A percentile compares a stretch with the other conserved stretches of the same genome.
These are phyloP conservation scores for Fusarium avenaceum DNA, from an alignment of 2,329 filamentous ascomycete genomes.

Conservation along the genomic window DNA sequence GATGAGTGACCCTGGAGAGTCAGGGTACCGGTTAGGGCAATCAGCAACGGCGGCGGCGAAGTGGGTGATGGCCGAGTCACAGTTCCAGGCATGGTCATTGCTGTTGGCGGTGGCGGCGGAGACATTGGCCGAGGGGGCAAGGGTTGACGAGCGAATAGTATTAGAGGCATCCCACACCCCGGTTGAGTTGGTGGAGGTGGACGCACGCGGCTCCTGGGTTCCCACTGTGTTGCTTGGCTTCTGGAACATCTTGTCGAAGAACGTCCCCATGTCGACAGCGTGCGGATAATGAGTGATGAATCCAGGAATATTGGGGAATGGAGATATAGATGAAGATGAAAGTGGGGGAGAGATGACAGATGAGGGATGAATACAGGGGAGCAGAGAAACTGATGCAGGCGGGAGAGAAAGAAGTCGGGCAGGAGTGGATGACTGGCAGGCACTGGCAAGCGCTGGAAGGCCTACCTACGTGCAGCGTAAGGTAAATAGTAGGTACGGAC, in stretches of 20 bases:
- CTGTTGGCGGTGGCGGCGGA: constrained; percentile 47
- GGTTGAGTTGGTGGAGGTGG: constrained; percentile 39
- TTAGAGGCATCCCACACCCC: constrained; percentile 34
- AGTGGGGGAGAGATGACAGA: neutral
- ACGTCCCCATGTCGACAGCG: constrained; percentile 15
- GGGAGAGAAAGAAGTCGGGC: neutral
- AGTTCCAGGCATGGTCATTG: constrained; percentile 36
- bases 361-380: neutral
- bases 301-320: constrained; percentile 4
- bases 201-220: constrained; percentile 42
- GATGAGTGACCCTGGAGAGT: constrained; percentile 53
- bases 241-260: constrained; percentile 37
- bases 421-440: constrained; percentile 7
- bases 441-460: neutral
- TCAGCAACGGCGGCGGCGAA: constrained; percentile 46
- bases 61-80: constrained; percentile 46
- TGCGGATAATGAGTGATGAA: constrained; percentile 11
- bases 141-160: constrained; percentile 38
- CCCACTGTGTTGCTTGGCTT: constrained; percentile 45
- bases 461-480: neutral
- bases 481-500: too few species aligned
- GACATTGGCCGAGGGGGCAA: constrained; percentile 44
- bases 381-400: neutral
- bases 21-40: constrained; percentile 41
- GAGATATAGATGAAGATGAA: neutral